Evolutionary conservation across 805 yeast species (phyloP).

Genomic region (Pichia phayaonensis): DNA sequence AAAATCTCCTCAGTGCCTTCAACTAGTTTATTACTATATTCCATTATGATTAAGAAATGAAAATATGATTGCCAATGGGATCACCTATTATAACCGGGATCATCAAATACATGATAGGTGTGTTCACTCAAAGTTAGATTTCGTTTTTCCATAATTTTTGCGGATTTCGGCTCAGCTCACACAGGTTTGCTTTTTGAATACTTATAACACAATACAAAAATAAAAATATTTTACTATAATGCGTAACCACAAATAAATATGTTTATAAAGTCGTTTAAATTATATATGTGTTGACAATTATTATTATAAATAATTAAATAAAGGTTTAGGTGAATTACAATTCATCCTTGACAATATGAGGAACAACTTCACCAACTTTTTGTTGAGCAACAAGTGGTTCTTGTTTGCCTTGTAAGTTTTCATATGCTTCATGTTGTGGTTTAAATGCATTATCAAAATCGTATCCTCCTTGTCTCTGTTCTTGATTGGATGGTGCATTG

Average conservation of each 20-base stretch:
- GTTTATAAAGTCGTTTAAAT: background rate
- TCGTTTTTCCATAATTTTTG: no score
- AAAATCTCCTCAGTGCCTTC: background rate
- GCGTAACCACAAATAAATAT: background rate
- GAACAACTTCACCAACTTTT: background rate
- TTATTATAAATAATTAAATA: no score
- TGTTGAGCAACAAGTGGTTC: background rate
- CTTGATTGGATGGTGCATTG: constrained; percentile 5
- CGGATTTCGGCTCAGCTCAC: no score
- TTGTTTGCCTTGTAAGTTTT: background rate
- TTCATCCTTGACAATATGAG: constrained; percentile 6
- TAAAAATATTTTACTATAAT: no score
- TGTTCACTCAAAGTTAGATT: no score
- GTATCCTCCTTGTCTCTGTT: constrained; percentile 8
- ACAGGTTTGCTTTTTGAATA: no score
- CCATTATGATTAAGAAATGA: background rate
- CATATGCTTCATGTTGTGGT: constrained; percentile 2
- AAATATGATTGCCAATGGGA: no score
- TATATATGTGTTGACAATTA: background rate
- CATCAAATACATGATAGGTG: no score
- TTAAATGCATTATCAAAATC: constrained; percentile 16
- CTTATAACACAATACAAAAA: no score
- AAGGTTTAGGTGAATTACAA: background rate
- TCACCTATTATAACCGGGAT: no score
- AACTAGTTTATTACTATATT: background rate